Percentiles rank a stretch among this genome's conserved stretches.
Evolutionary conservation across 2,329 filamentous ascomycete genomes (phyloP).

Genomic region (Leptographium procerum): DNA sequence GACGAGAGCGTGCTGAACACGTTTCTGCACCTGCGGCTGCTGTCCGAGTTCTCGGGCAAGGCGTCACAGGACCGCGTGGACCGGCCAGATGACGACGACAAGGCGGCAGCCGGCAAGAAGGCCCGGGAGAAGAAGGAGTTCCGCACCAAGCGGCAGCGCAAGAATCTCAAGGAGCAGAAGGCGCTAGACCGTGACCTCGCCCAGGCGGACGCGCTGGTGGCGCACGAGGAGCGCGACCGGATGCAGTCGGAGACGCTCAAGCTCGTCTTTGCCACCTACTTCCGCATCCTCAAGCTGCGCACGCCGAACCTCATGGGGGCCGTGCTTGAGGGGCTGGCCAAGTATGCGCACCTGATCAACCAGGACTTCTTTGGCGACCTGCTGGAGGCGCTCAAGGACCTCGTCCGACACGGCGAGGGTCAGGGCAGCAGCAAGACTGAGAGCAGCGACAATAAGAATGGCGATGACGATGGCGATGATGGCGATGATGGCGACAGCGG

Average conservation of each 20-base stretch:
- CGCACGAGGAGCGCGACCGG: conserved; percentile 81
- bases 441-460: conserved; percentile 31
- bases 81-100: conserved; percentile 18
- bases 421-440: conserved; percentile 38
- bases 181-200: conserved; percentile 85
- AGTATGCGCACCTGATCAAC: conserved; percentile 94
- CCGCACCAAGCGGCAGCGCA: conserved; percentile 77
- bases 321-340: conserved; percentile 84
- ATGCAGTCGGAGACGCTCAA: conserved; percentile 96
- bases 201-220: conserved; percentile 80
- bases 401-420: conserved; percentile 65
- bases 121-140: conserved; percentile 77
- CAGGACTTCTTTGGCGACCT: conserved; percentile 98
- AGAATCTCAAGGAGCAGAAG: conserved; percentile 75
- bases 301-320: conserved; percentile 86
- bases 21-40: conserved; percentile 77
- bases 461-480: conserved; percentile 35
- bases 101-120: conserved; percentile 38
- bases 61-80: conserved; percentile 71
- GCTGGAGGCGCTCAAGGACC: conserved; percentile 84
- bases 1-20: conserved; percentile 81
- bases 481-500: conserved; percentile 31
- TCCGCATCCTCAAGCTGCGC: conserved; percentile 80
- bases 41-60: conserved; percentile 79
- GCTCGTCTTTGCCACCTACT: conserved; percentile 89